Percentiles rank a stretch among this genome's conserved stretches.
Conservation (phyloP, 2,329 filamentous ascomycete genomes). For the Fusarium ramigenum region DNA sequence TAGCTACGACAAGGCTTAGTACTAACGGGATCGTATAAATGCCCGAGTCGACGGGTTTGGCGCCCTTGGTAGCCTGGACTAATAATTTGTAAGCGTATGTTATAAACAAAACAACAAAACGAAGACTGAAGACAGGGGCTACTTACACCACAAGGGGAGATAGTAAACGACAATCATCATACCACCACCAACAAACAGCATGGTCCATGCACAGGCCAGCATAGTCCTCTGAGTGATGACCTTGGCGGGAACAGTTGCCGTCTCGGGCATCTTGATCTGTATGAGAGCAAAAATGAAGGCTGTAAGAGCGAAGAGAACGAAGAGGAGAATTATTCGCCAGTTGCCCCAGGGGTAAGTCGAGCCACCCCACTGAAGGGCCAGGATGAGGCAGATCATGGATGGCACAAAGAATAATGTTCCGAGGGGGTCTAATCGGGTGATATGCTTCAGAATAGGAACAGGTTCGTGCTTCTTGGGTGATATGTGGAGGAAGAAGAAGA, state of each 20-base stretch:
- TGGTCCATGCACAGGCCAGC: slow-evolving; percentile 56
- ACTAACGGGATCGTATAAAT: slow-evolving; percentile 67
- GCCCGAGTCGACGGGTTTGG: slow-evolving; percentile 63
- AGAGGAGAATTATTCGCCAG: slow-evolving; percentile 63
- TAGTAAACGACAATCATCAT: slow-evolving; percentile 67
- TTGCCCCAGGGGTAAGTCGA: slow-evolving; percentile 61
- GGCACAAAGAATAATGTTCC: slow-evolving; percentile 70
- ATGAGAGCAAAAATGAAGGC: slow-evolving; percentile 59
- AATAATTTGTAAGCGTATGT: slow-evolving; percentile 22
- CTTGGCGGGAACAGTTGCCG: slow-evolving; percentile 64
- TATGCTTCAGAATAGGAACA: slow-evolving; percentile 51
- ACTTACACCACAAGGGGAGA: slow-evolving; percentile 64
- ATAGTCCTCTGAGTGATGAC: slow-evolving; percentile 67
- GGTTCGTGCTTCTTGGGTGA: slow-evolving; percentile 47
- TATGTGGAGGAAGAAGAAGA: slow-evolving; percentile 59
- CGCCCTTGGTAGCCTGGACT: slow-evolving; percentile 66
- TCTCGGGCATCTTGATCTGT: slow-evolving; percentile 63
- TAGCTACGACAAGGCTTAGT: slow-evolving; percentile 63
- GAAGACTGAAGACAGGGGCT: background rate
- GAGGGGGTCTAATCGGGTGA: slow-evolving; percentile 65
- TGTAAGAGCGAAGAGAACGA: slow-evolving; percentile 59
- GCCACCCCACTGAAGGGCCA: slow-evolving; percentile 73
- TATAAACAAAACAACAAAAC: background rate
- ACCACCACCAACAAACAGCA: slow-evolving; percentile 57
- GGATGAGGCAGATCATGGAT: slow-evolving; percentile 65